Percentiles rank a stretch among this genome's conserved stretches.
phyloP scores from a whole-genome alignment of 2,329 filamentous ascomycete species.

The Aspergillus latus region DNA sequence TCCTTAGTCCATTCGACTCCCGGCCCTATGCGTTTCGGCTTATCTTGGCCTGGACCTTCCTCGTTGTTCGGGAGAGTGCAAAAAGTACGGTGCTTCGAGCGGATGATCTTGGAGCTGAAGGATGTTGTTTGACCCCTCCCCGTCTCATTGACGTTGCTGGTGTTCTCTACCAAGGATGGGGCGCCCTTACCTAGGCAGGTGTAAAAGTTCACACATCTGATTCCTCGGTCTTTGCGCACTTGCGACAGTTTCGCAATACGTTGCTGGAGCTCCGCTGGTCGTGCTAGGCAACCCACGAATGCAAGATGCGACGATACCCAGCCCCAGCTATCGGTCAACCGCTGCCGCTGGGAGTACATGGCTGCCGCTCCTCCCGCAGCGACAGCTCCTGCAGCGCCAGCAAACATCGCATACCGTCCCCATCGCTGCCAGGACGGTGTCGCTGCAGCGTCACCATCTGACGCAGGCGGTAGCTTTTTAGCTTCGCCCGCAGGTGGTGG shows the following conservation, averaged over 20 bases:
- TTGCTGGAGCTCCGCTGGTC: conserved; percentile 76
- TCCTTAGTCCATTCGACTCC: conserved; percentile 65
- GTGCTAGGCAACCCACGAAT: conserved; percentile 85
- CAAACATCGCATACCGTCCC: conserved; percentile 82
- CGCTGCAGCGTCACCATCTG: conserved; percentile 47
- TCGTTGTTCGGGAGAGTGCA: conserved; percentile 71
- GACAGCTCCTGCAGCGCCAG: conserved; percentile 76
- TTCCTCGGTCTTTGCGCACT: conserved; percentile 62
- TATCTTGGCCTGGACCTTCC: conserved; percentile 30
- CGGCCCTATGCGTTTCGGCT: conserved; percentile 24
- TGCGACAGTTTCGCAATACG: conserved; percentile 69
- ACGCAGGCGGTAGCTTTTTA: conserved; percentile 27
- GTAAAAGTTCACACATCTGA: conserved; percentile 85
- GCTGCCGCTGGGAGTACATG: conserved; percentile 80
- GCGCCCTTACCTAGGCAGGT: conserved; percentile 75
- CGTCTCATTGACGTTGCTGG: conserved; percentile 11
- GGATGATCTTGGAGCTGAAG: conserved; percentile 39
- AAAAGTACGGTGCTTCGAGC: conserved; percentile 72
- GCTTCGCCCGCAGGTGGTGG: conserved; percentile 15
- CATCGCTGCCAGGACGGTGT: conserved; percentile 69
- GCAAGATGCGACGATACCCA: conserved; percentile 91
- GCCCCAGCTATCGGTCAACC: conserved; percentile 70
- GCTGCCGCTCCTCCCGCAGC: conserved; percentile 80
- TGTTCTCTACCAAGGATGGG: conserved; percentile 29
- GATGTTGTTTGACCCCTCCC: conserved; percentile 19